A percentile compares a stretch with the other conserved stretches of the same genome.
These are phyloP conservation scores for Eucalyptus pauciflora DNA, from an alignment of 345 rosid genomes.

Conservation along the genomic window DNA sequence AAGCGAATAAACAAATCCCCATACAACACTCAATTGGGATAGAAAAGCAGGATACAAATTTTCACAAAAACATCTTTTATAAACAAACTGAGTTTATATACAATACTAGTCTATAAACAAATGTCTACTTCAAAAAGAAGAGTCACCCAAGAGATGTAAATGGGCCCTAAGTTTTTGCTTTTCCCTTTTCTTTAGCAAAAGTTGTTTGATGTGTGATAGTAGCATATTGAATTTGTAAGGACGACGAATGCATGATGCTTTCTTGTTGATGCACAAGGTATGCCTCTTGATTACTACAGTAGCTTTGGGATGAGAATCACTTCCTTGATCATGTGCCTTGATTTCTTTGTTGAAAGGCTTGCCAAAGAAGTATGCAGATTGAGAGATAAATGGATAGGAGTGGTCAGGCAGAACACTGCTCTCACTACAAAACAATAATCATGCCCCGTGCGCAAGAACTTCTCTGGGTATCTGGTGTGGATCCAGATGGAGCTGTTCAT, in stretches of 20 bases:
- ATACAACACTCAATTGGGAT: too few species aligned
- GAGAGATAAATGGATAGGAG: accelerated
- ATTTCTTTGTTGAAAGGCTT: background rate
- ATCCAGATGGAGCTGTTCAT: background rate
- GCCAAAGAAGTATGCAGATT: background rate
- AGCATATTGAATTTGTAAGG: background rate
- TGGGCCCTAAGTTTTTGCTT: too few species aligned
- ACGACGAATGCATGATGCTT: background rate
- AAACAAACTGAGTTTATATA: too few species aligned
- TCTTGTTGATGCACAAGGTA: background rate
- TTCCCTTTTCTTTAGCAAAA: too few species aligned
- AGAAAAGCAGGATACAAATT: too few species aligned
- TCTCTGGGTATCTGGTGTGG: accelerated
- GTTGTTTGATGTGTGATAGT: too few species aligned
- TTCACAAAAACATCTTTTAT: too few species aligned
- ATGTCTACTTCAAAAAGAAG: too few species aligned
- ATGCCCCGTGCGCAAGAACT: accelerated
- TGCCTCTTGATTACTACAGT: background rate
- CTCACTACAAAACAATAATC: background rate
- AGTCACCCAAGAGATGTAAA: too few species aligned
- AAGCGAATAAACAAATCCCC: too few species aligned
- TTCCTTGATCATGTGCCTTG: background rate
- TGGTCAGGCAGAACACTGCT: accelerated
- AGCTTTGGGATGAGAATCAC: background rate
- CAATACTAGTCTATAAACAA: too few species aligned